A percentile compares a stretch with the other conserved stretches of the same genome.
These are phyloP conservation scores for Globisporangium nodosum DNA, from an alignment of 352 stramenopile species.

Conservation along the genomic window DNA sequence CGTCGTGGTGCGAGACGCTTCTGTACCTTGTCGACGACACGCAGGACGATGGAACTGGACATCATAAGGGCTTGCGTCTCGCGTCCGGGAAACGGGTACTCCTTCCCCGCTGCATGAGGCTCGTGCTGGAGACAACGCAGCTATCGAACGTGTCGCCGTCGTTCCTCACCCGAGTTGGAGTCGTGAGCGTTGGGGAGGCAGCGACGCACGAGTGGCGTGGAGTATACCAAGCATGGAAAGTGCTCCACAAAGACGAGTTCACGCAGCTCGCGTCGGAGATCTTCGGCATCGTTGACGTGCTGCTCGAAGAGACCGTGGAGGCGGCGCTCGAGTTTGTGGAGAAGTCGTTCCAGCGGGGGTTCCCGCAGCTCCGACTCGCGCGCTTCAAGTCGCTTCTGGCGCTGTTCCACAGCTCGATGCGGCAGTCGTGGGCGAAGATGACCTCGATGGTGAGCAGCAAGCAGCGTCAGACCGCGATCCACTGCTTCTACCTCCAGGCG, in stretches of 20 bases:
- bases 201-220: slow-evolving; percentile 17
- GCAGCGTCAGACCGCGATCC: slow-evolving; percentile 45
- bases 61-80: slow-evolving; percentile 26
- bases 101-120: slow-evolving; percentile 26
- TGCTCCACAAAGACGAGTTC: slow-evolving; percentile 20
- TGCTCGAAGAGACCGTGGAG: slow-evolving; percentile 40
- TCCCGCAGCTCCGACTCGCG: slow-evolving; percentile 8
- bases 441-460: slow-evolving; percentile 51
- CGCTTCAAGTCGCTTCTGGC: slow-evolving; percentile 27
- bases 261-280: slow-evolving; percentile 25
- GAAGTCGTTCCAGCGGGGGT: slow-evolving; percentile 25
- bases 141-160: slow-evolving; percentile 42
- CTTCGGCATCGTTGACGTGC: slow-evolving; percentile 29
- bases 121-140: slow-evolving; percentile 54
- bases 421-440: slow-evolving; percentile 52
- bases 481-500: slow-evolving; percentile 66
- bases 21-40: slow-evolving; percentile 25
- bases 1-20: slow-evolving; percentile 44
- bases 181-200: slow-evolving; percentile 25
- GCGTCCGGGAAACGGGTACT: slow-evolving; percentile 29
- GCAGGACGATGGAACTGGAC: slow-evolving; percentile 8
- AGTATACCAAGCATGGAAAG: slow-evolving; percentile 46
- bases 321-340: slow-evolving; percentile 36
- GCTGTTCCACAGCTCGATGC: slow-evolving; percentile 47
- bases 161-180: slow-evolving; percentile 39